Conservation (phyloP, 192 early-diverging fungal species). For the Pilobolus umbonatus region DNA sequence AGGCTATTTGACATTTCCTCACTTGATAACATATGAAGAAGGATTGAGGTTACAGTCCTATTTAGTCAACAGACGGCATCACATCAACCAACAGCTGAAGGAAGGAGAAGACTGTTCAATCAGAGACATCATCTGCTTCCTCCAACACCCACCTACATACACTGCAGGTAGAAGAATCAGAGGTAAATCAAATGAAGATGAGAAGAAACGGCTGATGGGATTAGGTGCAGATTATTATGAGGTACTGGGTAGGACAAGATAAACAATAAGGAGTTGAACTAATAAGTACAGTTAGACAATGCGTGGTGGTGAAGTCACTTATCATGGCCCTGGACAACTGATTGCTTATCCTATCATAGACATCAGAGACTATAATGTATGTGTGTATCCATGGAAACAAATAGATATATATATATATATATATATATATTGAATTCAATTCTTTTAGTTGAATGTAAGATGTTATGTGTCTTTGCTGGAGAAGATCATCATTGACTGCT, state of each 20-base stretch:
- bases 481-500: conserved; percentile 69
- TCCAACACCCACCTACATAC: conserved; percentile 87
- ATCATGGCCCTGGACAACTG: conserved; percentile 96
- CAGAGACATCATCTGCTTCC: conserved; percentile 50
- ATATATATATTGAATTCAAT: background rate
- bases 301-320: conserved; percentile 92
- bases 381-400: background rate
- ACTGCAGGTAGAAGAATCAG: conserved; percentile 85
- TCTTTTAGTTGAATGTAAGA: conserved; percentile 52
- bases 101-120: background rate
- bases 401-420: background rate
- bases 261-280: conserved; percentile 8
- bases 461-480: conserved; percentile 81
- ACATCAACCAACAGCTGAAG: conserved; percentile 38
- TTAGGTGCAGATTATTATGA: conserved; percentile 73
- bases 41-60: conserved; percentile 58
- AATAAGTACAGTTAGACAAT: too few species aligned
- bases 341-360: conserved; percentile 92
- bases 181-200: conserved; percentile 45
- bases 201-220: conserved; percentile 43
- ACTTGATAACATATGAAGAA: conserved; percentile 41
- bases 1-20: conserved; percentile 9
- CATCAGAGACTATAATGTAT: conserved; percentile 65
- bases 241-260: conserved; percentile 27
- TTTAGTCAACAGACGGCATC: conserved; percentile 46